Evolutionary conservation across 2,329 filamentous ascomycete genomes (phyloP), one percentile per base, ranked within the genome.

Genomic region (Colletotrichum graminicola): DNA sequence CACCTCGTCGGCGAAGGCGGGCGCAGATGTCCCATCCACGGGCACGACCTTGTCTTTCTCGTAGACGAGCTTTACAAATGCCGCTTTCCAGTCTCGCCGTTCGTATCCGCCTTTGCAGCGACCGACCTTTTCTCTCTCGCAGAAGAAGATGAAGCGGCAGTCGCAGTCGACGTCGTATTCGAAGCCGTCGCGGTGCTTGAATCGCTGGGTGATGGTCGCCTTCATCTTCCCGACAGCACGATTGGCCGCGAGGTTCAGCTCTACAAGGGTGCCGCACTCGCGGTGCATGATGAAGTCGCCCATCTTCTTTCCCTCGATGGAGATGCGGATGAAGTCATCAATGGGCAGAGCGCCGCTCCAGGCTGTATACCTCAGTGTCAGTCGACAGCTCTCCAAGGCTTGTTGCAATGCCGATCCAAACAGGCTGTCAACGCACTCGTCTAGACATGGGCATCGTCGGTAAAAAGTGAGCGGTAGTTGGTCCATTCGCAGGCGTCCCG

Each of bases 231-330:
- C 84, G 32, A 87, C 78, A 63, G 84, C 85, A 34, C 84, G 83
- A 62, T 74, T 73, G n/a, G 74, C 79, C 18, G 74, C 69, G 11
- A 76, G 77, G 75, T 80, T 82, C 49, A 86, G 78, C 73, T 86
- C 84, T 52, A 85, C 83, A 12, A 82, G 75, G 0, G 84, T 86
- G 51, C 85, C 84, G 76, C 83, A 85, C 74, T 86, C 84, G 69
- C 86, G 86, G 76, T 89, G 87, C 85, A 87, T 86, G 78, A 89
- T 89, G 78, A 87, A 88, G 62, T 83, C 86, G 23, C 86, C 86
- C 12, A 80, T 79, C 32, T 83, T 79, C 77, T 87, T 87, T 67
- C 86, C 86, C 11, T 79, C 77, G 73, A 87, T 83, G 16, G 86
- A 88, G 60, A 84, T 82, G 62, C 78, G 75, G 45, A 82, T 78